phyloP scores from a whole-genome alignment of 2,329 filamentous ascomycete species.

The Ascochyta lentis region DNA sequence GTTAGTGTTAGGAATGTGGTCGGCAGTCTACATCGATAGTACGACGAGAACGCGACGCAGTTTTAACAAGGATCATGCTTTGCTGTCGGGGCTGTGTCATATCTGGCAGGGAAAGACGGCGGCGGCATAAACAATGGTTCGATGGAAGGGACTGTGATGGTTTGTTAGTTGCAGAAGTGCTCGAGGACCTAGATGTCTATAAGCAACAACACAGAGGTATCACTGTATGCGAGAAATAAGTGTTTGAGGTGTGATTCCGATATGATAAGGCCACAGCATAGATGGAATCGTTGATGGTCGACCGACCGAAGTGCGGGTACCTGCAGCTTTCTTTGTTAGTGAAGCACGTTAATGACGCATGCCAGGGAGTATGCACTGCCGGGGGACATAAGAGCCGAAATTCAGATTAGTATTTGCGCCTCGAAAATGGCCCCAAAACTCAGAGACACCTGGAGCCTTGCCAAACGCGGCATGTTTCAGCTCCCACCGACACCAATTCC shows the following conservation, averaged over 20 bases:
- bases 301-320: constrained; percentile 8
- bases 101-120: neutral
- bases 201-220: neutral
- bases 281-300: neutral
- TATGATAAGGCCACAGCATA: neutral
- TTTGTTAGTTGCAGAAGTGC: neutral
- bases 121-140: neutral
- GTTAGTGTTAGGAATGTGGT: neutral
- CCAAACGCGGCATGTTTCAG: constrained; percentile 14
- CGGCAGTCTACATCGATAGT: neutral
- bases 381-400: neutral
- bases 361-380: neutral
- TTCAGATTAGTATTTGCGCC: neutral
- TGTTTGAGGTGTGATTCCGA: neutral
- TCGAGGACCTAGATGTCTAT: neutral
- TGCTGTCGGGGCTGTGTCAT: neutral
- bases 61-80: neutral
- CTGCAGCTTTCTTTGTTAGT: constrained; percentile 1
- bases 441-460: neutral
- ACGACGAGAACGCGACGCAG: neutral
- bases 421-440: constrained; percentile 1
- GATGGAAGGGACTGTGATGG: neutral
- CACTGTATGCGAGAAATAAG: neutral
- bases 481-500: neutral
- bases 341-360: neutral